A percentile compares a stretch with the other conserved stretches of the same genome.
phyloP scores from a whole-genome alignment of 106 monocot species.

The Alisma plantagoaquatica region DNA sequence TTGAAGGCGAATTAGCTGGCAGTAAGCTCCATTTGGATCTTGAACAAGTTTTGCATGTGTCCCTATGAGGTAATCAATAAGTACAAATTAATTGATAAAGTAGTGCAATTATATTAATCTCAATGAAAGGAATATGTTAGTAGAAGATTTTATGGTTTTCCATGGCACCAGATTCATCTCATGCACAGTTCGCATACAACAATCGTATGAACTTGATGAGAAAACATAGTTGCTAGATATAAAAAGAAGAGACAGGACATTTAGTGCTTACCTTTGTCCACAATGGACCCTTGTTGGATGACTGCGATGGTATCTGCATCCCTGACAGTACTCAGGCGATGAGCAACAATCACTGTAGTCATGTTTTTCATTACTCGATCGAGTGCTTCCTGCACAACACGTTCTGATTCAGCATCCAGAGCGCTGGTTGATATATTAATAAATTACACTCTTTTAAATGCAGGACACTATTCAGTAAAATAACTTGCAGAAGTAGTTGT shows the following conservation, averaged over 20 bases:
- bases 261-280: slow-evolving; percentile 19
- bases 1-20: slow-evolving; percentile 38
- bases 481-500: no score
- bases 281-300: slow-evolving; percentile 12
- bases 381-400: slow-evolving; percentile 26
- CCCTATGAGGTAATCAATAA: slow-evolving; percentile 16
- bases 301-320: slow-evolving; percentile 24
- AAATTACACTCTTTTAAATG: no score
- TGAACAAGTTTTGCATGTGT: slow-evolving; percentile 34
- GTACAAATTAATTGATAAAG: not conserved
- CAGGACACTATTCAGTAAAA: no score
- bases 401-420: slow-evolving; percentile 27
- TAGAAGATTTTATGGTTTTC: not conserved
- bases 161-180: not conserved
- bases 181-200: no score
- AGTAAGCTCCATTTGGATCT: slow-evolving; percentile 43
- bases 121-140: not conserved
- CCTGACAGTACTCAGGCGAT: slow-evolving; percentile 25
- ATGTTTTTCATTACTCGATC: slow-evolving; percentile 21
- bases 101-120: no score
- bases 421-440: not conserved
- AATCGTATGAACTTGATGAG: not conserved
- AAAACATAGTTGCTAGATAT: not conserved
- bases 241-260: not conserved
- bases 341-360: slow-evolving; percentile 33